Conservation (phyloP, 2,329 filamentous ascomycete genomes). For the Ophiocordyceps robertsii region DNA sequence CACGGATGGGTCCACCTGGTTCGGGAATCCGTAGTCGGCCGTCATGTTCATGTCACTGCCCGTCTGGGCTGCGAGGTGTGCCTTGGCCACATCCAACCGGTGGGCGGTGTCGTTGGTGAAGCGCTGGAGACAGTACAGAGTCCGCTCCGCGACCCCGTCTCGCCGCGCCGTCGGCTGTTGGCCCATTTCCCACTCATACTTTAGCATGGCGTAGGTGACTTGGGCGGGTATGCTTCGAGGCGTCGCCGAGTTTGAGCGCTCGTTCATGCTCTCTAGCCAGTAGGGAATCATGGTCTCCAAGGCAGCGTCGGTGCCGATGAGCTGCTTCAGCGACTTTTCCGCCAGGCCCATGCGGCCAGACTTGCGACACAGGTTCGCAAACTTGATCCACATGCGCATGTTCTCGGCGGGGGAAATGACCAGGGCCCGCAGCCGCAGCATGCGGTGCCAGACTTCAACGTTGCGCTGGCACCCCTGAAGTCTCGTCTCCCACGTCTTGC, state of each 20-base stretch:
- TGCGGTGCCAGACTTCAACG: constrained; percentile 95
- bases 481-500: constrained; percentile 88
- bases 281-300: constrained; percentile 48
- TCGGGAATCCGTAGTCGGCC: constrained; percentile 37
- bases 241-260: constrained; percentile 4
- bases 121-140: constrained; percentile 42
- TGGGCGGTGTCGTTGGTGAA: constrained; percentile 48
- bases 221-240: constrained; percentile 49
- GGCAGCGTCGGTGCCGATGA: constrained; percentile 61
- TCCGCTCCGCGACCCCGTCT: constrained; percentile 36
- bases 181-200: constrained; percentile 87
- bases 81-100: constrained; percentile 38
- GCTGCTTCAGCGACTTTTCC: constrained; percentile 82
- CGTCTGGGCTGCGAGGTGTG: constrained; percentile 32
- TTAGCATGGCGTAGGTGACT: constrained; percentile 91
- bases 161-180: constrained; percentile 37
- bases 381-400: constrained; percentile 99
- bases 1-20: constrained; percentile 27
- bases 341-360: constrained; percentile 88
- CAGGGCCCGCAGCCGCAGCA: constrained; percentile 86
- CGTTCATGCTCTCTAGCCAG: constrained; percentile 30
- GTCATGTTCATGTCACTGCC: constrained; percentile 30
- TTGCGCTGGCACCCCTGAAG: constrained; percentile 92
- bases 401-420: constrained; percentile 89
- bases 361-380: constrained; percentile 94